Evolutionary conservation across 2,329 filamentous ascomycete species (phyloP), one percentile per base, ranked within the genome.

Genomic region (Colletotrichum lupini): DNA sequence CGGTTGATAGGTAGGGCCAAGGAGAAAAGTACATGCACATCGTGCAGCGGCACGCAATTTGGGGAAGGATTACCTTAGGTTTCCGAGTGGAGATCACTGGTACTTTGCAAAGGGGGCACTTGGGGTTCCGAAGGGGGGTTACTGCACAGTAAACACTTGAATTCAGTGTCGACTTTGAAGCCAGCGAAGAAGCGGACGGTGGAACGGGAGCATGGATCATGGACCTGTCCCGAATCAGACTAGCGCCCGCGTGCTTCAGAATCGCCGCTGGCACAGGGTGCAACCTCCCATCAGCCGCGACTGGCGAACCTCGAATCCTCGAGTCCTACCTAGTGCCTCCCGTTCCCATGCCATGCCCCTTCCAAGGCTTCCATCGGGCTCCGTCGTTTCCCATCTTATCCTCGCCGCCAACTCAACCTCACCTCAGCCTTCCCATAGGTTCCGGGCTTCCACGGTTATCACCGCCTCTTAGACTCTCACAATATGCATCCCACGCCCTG

Each of bases 151-250:
- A 49, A n/a, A 49, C 42, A n/a, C 42, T 49, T 9, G 19, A 19
- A n/a, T 49, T 49, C 19, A 49, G 42, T 8, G 42, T 49, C 9
- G 32, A 35, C 32, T 35, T 35, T 35, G 42, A 4, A 49, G 42
- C 19, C 42, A n/a, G n/a, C 30, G 28, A 52, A 26, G n/a, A 30
- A 52, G 49, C 61, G n/a, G 59, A 49, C 52, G 16, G 49, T n/a
- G 57, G 68, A 53, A 53, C 49, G 55, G 42, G 42, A 71, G 49
- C 56, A 73, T 66, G 67, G 71, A 65, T 73, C 42, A 73, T 66
- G 35, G 52, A 42, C 55, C 70, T 30, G 42, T 60, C 42, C 64
- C 67, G 24, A 70, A 73, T 52, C 59, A 35, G 61, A 60, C 55
- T 73, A 66, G 71, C 61, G 46, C 56, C 60, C 28, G 32, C 4